A percentile compares a stretch with the other conserved stretches of the same genome.
phyloP scores from a whole-genome alignment of 345 rosid genomes.

The Citrus unshiu region DNA sequence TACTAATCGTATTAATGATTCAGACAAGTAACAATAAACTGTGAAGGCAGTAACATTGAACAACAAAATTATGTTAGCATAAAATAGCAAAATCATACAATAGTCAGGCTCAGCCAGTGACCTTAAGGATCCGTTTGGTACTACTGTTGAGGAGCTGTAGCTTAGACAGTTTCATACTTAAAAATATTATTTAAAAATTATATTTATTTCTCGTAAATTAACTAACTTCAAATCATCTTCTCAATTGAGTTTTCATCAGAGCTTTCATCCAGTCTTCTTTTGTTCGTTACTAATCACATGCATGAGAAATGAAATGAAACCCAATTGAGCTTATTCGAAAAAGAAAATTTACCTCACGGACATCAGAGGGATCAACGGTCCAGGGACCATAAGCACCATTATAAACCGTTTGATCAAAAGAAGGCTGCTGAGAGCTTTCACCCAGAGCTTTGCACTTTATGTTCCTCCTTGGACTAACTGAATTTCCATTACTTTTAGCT shows the following conservation, averaged over 20 bases:
- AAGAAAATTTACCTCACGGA: slow-evolving; percentile 57
- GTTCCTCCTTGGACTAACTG: background rate
- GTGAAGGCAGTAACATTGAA: background rate
- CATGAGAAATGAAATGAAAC: too few relatives aligned
- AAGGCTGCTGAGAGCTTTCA: slow-evolving; percentile 40
- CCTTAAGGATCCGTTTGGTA: background rate
- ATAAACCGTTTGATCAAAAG: slow-evolving; percentile 52
- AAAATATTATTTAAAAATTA: too few relatives aligned
- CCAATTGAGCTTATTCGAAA: too few relatives aligned
- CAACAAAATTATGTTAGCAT: background rate
- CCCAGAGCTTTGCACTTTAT: slow-evolving; percentile 41
- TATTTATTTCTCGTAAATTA: too few relatives aligned
- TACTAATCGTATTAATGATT: too few relatives aligned
- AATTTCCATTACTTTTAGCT: background rate
- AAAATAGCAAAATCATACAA: too few relatives aligned
- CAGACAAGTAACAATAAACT: background rate
- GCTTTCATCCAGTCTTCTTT: too few relatives aligned
- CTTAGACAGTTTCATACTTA: too few relatives aligned
- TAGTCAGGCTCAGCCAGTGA: background rate
- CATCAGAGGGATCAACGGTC: slow-evolving; percentile 77
- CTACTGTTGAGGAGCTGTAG: too few relatives aligned
- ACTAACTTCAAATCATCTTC: too few relatives aligned
- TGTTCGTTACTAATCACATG: too few relatives aligned
- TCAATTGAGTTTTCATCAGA: too few relatives aligned
- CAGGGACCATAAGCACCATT: slow-evolving; percentile 80